These are phyloP conservation scores for Aspergillus sp. DNA, from an alignment of 2,329 filamentous ascomycete genomes.

Conservation along the genomic window DNA sequence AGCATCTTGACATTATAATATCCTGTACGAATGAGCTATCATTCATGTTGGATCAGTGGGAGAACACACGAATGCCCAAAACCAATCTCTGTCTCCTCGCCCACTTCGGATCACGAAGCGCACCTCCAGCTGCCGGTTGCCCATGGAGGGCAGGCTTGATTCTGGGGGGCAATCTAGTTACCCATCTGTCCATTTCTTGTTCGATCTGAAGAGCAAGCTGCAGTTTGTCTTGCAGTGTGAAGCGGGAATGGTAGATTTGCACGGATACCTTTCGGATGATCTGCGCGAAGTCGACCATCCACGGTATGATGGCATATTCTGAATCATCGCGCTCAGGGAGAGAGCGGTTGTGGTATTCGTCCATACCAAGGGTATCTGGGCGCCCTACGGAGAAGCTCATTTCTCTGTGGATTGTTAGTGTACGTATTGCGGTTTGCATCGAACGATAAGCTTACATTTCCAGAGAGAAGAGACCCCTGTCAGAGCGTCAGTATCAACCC, in stretches of 20 bases:
- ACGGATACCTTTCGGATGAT: constrained; percentile 36
- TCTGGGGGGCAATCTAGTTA: constrained; percentile 24
- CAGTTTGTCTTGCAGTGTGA: constrained; percentile 30
- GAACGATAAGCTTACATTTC: constrained; percentile 32
- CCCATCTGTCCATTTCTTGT: constrained; percentile 30
- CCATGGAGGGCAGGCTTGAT: constrained; percentile 24
- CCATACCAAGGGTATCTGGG: constrained; percentile 44
- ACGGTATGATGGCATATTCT: constrained; percentile 34
- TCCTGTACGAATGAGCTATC: constrained; percentile 11
- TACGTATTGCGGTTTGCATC: neutral
- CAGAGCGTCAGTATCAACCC: neutral
- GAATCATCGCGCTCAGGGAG: constrained; percentile 30
- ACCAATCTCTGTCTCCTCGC: constrained; percentile 33
- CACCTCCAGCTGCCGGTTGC: constrained; percentile 16
- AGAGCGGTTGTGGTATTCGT: constrained; percentile 43
- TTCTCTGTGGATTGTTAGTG: constrained; percentile 25
- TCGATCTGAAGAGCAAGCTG: constrained; percentile 30
- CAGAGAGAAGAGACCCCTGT: constrained; percentile 39
- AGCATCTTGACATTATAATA: constrained; percentile 39
- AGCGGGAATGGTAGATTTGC: constrained; percentile 33
- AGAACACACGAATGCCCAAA: constrained; percentile 30
- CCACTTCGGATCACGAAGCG: constrained; percentile 32
- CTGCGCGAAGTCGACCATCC: constrained; percentile 35
- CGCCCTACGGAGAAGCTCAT: constrained; percentile 45
- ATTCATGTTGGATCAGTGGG: neutral